phyloP scores from a whole-genome alignment of 106 monocot species.

The Acorus gramineus region DNA sequence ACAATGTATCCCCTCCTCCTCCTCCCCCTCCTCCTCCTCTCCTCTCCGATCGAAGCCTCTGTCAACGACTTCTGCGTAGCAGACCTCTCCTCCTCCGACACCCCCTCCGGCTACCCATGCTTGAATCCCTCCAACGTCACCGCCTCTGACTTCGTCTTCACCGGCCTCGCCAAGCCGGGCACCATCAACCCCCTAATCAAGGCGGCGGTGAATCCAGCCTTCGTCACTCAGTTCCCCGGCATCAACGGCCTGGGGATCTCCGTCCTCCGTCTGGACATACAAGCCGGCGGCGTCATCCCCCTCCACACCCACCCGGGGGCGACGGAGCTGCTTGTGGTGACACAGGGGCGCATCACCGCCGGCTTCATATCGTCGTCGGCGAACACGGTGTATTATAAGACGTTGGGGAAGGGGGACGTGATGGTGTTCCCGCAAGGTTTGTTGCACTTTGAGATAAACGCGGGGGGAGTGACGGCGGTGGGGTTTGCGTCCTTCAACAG shows the following conservation, averaged over 20 bases:
- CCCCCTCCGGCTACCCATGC: conserved; percentile 63
- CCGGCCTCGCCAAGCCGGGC: conserved; percentile 37
- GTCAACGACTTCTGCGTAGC: conserved; percentile 66
- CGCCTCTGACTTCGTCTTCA: conserved; percentile 57
- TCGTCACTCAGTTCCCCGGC: conserved; percentile 50
- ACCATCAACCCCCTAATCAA: conserved; percentile 62
- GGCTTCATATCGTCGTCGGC: conserved; percentile 59
- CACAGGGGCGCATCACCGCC: conserved; percentile 35
- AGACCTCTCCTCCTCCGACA: conserved; percentile 25
- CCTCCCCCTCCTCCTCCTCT: conserved; percentile 24
- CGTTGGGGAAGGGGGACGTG: conserved; percentile 34
- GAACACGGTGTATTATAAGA: conserved; percentile 34
- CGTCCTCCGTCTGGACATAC: conserved; percentile 56
- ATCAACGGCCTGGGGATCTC: conserved; percentile 86
- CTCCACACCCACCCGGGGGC: conserved; percentile 82
- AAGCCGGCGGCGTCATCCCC: conserved; percentile 46
- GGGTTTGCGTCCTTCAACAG: conserved; percentile 47
- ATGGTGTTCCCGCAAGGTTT: conserved; percentile 80
- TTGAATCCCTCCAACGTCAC: conserved; percentile 25
- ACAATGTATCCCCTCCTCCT: conserved; percentile 14
- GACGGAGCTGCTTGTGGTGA: conserved; percentile 52
- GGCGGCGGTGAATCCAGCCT: conserved; percentile 55
- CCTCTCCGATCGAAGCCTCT: conserved; percentile 12
- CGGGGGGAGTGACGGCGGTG: conserved; percentile 19
- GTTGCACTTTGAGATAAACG: conserved; percentile 65